Evolutionary conservation across 2,329 filamentous ascomycete species (phyloP).

Genomic region (Apiospora koreana): DNA sequence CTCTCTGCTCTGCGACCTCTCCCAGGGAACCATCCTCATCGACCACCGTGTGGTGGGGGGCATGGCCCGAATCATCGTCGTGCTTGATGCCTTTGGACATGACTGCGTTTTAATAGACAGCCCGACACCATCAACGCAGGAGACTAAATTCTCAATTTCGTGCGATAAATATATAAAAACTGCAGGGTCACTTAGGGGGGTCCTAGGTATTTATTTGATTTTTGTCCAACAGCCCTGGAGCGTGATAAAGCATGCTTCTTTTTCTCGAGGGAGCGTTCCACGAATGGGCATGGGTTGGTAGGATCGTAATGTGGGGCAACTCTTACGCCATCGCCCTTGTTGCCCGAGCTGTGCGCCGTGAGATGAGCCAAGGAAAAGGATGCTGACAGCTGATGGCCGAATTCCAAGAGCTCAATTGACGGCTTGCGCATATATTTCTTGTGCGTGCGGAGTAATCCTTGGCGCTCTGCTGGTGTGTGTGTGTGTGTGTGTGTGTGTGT

Average conservation of each 20-base stretch:
- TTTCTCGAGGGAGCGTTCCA: background rate
- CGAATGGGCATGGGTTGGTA: background rate
- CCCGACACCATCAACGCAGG: background rate
- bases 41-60: background rate
- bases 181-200: background rate
- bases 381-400: background rate
- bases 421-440: background rate
- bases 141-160: background rate
- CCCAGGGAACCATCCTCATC: background rate
- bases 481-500: no score
- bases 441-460: background rate
- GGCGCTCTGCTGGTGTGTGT: background rate
- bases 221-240: background rate
- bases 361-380: background rate
- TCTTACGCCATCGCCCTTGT: slow-evolving; percentile 7
- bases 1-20: background rate
- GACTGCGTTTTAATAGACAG: background rate
- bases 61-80: background rate
- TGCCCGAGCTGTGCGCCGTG: background rate
- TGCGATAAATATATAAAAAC: background rate
- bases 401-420: background rate
- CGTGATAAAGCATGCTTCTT: background rate
- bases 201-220: background rate
- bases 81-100: background rate
- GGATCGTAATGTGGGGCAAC: slow-evolving; percentile 1